phyloP scores from a whole-genome alignment of 192 early-diverging fungal genomes.

The Coemansia sp. region DNA sequence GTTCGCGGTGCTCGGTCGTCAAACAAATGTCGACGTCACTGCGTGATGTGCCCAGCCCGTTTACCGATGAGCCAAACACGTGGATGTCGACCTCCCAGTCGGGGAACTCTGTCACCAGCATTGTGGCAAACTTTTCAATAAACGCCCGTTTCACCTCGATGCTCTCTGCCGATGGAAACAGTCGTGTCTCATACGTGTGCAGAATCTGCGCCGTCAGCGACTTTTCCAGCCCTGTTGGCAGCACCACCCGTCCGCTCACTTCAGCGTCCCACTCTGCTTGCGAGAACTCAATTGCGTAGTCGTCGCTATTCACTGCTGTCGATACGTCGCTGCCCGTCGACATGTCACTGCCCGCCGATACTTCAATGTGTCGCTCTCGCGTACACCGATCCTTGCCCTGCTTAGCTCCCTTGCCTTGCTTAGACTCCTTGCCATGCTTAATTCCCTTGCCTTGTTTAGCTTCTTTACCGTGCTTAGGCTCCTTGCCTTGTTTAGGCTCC shows the following conservation, averaged over 20 bases:
- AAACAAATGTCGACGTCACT: conserved; percentile 94
- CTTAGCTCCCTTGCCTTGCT: not conserved
- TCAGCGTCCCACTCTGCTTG: conserved; percentile 40
- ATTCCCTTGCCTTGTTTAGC: not conserved
- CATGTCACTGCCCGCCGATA: not conserved
- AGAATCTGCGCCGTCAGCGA: conserved; percentile 61
- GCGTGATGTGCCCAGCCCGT: conserved; percentile 76
- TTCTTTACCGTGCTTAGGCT: not conserved
- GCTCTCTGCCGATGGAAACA: conserved; percentile 70
- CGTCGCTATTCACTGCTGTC: conserved; percentile 3
- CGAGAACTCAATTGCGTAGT: conserved; percentile 34
- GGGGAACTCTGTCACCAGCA: conserved; percentile 82
- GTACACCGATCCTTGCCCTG: not conserved
- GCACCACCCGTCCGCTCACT: conserved; percentile 29
- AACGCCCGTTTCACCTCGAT: conserved; percentile 64
- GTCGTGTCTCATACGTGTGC: conserved; percentile 57
- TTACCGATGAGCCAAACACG: conserved; percentile 91
- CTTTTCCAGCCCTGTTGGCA: conserved; percentile 51
- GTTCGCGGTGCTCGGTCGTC: conserved; percentile 78
- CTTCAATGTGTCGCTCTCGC: not conserved
- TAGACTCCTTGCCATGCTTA: not conserved
- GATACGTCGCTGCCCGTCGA: conserved; percentile 1
- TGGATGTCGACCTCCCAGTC: conserved; percentile 72
- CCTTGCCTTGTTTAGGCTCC: too few relatives aligned
- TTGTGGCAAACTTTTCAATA: conserved; percentile 76